A percentile compares a stretch with the other conserved stretches of the same genome.
phyloP scores from a whole-genome alignment of 306 rosid genomes.

The Inga oerstediana region DNA sequence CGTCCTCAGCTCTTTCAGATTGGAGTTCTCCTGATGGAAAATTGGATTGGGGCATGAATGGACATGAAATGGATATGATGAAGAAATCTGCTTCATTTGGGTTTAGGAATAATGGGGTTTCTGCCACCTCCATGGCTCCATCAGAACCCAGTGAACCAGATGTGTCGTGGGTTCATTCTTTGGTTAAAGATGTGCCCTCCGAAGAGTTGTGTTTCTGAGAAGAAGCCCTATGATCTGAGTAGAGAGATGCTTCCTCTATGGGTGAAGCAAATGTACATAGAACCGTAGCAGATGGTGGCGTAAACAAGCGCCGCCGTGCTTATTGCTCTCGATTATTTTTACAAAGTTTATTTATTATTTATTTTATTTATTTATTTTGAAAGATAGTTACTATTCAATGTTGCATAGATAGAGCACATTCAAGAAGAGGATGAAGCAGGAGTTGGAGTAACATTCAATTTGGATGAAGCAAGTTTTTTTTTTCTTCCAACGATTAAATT shows the following conservation, averaged over 20 bases:
- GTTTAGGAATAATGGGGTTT: slow-evolving; percentile 55
- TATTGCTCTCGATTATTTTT: slow-evolving; percentile 52
- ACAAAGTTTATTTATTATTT: slow-evolving; percentile 55
- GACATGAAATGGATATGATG: slow-evolving; percentile 81
- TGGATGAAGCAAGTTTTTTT: slow-evolving; percentile 26
- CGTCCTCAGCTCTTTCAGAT: slow-evolving; percentile 65
- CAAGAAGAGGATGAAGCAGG: slow-evolving; percentile 29
- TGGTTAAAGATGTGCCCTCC: slow-evolving; percentile 77
- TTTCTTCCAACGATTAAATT: neutral
- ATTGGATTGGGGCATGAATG: slow-evolving; percentile 84
- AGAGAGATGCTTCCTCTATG: slow-evolving; percentile 74
- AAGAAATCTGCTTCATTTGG: slow-evolving; percentile 98
- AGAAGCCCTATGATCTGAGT: slow-evolving; percentile 54
- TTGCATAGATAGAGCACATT: slow-evolving; percentile 39
- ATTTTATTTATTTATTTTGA: slow-evolving; percentile 38
- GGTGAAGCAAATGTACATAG: slow-evolving; percentile 87
- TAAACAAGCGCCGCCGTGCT: slow-evolving; percentile 42
- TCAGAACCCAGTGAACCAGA: slow-evolving; percentile 69
- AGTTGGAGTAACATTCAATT: neutral
- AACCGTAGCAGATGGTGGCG: slow-evolving; percentile 93
- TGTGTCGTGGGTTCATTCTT: slow-evolving; percentile 91
- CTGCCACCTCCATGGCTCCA: slow-evolving; percentile 34
- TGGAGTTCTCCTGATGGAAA: slow-evolving; percentile 92
- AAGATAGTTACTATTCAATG: slow-evolving; percentile 44
- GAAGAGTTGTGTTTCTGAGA: slow-evolving; percentile 47